Conservation (phyloP, 2,329 filamentous ascomycete species). For the Fusarium secorum region DNA sequence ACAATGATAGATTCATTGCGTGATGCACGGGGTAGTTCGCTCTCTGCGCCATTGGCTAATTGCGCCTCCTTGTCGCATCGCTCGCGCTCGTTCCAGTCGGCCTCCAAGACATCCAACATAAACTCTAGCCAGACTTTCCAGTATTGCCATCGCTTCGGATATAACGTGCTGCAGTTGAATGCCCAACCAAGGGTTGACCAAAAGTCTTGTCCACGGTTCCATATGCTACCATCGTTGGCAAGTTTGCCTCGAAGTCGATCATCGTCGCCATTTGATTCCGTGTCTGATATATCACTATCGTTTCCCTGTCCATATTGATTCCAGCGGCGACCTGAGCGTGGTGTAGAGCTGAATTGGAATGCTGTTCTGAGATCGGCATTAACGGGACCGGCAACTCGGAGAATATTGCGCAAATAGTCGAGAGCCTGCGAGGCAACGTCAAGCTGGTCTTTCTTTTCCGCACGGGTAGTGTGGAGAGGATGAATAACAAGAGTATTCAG, state of each 20-base stretch:
- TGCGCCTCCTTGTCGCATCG: conserved; percentile 54
- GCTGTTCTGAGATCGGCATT: conserved; percentile 74
- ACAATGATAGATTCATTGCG: conserved; percentile 66
- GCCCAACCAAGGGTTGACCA: conserved; percentile 92
- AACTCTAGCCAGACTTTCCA: conserved; percentile 84
- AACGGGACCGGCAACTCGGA: conserved; percentile 71
- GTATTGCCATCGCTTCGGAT: conserved; percentile 78
- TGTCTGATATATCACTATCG: conserved; percentile 52
- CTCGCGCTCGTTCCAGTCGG: conserved; percentile 69
- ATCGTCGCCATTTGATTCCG: conserved; percentile 55
- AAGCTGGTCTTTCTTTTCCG: conserved; percentile 65
- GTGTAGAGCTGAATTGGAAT: conserved; percentile 67
- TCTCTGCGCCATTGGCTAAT: conserved; percentile 30
- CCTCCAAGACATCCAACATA: conserved; percentile 79
- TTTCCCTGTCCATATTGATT: conserved; percentile 53
- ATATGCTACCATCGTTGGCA: conserved; percentile 72
- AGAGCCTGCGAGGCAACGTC: conserved; percentile 73
- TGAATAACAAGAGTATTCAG: conserved; percentile 85
- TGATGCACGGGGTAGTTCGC: conserved; percentile 39
- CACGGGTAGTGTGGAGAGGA: conserved; percentile 78
- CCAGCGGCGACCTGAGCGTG: conserved; percentile 44
- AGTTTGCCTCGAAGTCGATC: conserved; percentile 65
- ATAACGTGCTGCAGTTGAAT: conserved; percentile 82
- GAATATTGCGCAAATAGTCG: conserved; percentile 72
- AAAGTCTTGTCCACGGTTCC: conserved; percentile 81